Evolutionary conservation across 306 rosid species (phyloP).

Genomic region (Mimosa pudica): DNA sequence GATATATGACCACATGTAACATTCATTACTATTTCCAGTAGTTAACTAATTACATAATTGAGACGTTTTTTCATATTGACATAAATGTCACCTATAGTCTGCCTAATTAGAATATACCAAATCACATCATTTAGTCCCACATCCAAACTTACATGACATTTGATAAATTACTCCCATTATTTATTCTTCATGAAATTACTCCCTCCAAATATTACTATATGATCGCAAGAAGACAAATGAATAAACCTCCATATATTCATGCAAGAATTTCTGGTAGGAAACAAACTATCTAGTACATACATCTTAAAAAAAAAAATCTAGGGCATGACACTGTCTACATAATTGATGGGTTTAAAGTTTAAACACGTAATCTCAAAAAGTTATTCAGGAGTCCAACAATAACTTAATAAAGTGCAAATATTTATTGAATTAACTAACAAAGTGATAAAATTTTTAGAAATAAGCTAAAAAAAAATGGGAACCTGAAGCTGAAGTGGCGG

Average conservation of each 20-base stretch:
- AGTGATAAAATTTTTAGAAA: not conserved
- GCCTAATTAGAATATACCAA: too few relatives aligned
- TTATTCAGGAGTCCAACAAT: not conserved
- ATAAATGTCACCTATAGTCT: too few relatives aligned
- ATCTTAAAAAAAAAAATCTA: not conserved
- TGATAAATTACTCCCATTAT: too few relatives aligned
- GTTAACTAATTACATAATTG: not conserved
- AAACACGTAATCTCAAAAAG: not conserved
- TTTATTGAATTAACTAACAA: not conserved
- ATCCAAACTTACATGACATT: too few relatives aligned
- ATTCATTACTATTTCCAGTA: not conserved
- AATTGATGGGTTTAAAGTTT: not conserved
- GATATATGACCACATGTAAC: not conserved
- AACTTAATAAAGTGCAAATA: not conserved
- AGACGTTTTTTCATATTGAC: not conserved
- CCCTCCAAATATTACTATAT: too few relatives aligned
- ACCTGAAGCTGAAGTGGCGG: slow-evolving; percentile 80
- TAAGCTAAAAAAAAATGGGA: not conserved
- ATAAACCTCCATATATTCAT: too few relatives aligned
- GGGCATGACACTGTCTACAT: not conserved
- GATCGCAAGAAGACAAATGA: too few relatives aligned
- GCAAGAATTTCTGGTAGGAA: not conserved
- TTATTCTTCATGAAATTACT: too few relatives aligned
- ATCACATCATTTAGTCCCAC: too few relatives aligned
- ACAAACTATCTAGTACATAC: not conserved